Evolutionary conservation across 345 rosid genomes (phyloP).

Genomic region (Eutrema heterophyllum): DNA sequence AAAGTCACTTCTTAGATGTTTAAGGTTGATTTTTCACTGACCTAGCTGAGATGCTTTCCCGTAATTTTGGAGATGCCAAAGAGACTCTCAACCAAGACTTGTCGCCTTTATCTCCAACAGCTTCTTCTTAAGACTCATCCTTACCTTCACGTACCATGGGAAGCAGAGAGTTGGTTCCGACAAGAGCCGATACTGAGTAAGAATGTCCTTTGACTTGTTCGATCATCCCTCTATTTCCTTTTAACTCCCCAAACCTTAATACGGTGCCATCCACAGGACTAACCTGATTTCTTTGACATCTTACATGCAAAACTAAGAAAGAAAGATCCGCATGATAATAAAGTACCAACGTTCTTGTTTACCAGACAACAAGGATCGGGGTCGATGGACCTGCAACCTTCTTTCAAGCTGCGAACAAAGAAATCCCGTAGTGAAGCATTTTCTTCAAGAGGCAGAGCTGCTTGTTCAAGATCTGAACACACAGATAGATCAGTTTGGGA

Average conservation of each 20-base stretch:
- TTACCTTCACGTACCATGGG: constrained; percentile 52
- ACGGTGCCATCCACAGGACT: constrained; percentile 94
- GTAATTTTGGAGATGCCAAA: constrained; percentile 73
- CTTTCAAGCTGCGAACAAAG: constrained; percentile 79
- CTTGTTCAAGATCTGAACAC: constrained; percentile 76
- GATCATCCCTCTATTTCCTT: constrained; percentile 75
- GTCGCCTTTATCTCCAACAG: constrained; percentile 39
- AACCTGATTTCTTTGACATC: constrained; percentile 40
- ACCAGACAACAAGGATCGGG: constrained; percentile 88
- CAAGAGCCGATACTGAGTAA: constrained; percentile 80
- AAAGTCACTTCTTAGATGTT: not conserved
- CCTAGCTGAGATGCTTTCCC: constrained; percentile 49
- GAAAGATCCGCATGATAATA: constrained; percentile 12
- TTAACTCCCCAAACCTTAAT: constrained; percentile 78
- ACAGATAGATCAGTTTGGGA: constrained; percentile 7
- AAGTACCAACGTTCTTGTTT: constrained; percentile 53
- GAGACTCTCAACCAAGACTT: constrained; percentile 85
- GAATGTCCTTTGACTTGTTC: constrained; percentile 97
- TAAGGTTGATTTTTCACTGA: constrained; percentile 22
- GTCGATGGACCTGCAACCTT: constrained; percentile 88
- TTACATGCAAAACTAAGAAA: constrained; percentile 13
- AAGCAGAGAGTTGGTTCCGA: constrained; percentile 68
- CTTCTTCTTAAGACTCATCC: constrained; percentile 34
- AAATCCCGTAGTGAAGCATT: constrained; percentile 79
- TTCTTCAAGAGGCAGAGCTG: constrained; percentile 74